phyloP scores from a whole-genome alignment of 495 filamentous ascomycete species.

The Physcia stellaris region DNA sequence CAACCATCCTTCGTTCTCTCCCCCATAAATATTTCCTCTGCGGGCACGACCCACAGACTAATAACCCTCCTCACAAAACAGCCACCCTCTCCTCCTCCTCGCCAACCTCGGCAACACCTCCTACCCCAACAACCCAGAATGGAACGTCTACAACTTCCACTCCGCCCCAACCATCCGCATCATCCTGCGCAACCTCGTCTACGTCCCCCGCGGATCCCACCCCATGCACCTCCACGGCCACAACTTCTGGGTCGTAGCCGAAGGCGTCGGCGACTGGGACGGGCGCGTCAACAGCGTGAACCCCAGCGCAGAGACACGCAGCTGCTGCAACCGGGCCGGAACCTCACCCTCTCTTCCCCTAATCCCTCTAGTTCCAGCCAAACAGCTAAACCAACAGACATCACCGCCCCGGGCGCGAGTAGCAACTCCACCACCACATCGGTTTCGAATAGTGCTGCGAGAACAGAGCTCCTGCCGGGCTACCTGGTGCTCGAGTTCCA shows the following conservation, averaged over 20 bases:
- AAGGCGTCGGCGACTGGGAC: conserved; percentile 14
- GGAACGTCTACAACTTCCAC: conserved; percentile 20
- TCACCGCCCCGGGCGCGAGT: too few species aligned
- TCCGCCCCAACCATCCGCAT: conserved; percentile 35
- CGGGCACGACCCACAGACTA: too few species aligned
- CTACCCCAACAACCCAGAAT: conserved; percentile 25
- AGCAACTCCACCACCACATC: too few species aligned
- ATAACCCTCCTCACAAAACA: neutral
- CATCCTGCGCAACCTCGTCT: conserved; percentile 35
- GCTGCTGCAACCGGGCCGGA: neutral
- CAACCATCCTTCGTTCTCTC: too few species aligned
- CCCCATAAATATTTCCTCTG: too few species aligned
- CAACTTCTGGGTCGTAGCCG: conserved; percentile 20
- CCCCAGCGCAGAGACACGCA: conserved; percentile 5
- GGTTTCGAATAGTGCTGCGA: too few species aligned
- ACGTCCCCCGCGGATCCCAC: conserved; percentile 2
- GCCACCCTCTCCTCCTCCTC: conserved; percentile 36
- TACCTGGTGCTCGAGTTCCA: conserved; percentile 37
- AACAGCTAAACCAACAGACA: too few species aligned
- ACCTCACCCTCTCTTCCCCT: too few species aligned
- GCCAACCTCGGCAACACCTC: conserved; percentile 35
- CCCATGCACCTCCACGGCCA: conserved; percentile 27
- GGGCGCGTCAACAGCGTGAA: conserved; percentile 9
- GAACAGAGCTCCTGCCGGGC: too few species aligned
- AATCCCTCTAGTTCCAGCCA: too few species aligned